Evolutionary conservation across 2,329 filamentous ascomycete species (phyloP).

Genomic region (Paecilomyces sp.): DNA sequence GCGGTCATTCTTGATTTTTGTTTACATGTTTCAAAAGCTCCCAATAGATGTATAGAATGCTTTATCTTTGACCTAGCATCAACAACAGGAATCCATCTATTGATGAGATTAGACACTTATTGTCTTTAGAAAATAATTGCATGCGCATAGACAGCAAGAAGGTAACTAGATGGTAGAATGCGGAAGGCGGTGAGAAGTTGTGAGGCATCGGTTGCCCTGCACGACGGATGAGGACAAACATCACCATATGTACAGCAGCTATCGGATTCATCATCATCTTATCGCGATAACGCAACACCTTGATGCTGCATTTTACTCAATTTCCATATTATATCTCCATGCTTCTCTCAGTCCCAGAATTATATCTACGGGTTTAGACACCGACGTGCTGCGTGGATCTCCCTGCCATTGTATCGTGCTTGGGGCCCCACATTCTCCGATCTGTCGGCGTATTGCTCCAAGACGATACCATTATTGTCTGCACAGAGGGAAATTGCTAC

Average conservation of each 20-base stretch:
- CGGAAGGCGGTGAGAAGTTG: background rate
- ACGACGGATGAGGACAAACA: constrained; percentile 9
- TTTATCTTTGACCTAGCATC: background rate
- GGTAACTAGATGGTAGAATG: too few species aligned
- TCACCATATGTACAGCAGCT: background rate
- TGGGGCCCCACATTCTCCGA: background rate
- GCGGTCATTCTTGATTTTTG: background rate
- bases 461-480: background rate
- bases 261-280: background rate
- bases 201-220: constrained; percentile 10
- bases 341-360: background rate
- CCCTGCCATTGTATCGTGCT: background rate
- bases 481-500: background rate
- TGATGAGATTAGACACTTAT: background rate
- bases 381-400: background rate
- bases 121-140: background rate
- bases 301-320: background rate
- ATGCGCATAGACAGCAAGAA: background rate
- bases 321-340: background rate
- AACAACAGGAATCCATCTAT: background rate
- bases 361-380: background rate
- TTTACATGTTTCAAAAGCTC: background rate
- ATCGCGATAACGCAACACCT: background rate
- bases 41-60: background rate
- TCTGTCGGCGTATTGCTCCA: background rate